Base-by-base conservation (phyloP, 306 rosid genomes). In the Canavalia ensiformis region DNA sequence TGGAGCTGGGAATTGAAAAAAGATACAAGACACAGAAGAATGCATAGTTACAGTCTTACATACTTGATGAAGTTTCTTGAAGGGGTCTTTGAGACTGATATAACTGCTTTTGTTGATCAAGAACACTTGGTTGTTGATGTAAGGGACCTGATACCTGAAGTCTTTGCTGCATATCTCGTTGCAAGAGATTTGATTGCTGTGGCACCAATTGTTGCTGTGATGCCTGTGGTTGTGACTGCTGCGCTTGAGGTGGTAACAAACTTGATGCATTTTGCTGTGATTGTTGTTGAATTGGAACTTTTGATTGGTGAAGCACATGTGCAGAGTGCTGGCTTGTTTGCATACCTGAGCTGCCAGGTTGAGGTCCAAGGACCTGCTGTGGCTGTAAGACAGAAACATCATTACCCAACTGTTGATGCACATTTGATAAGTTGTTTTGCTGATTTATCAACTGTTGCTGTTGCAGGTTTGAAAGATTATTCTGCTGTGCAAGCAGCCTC, bases 31-130 rank as follows among this genome's bases (percentile, higher is more conserved):
- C 72, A 49, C 8, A 68, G 37, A 73, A 76, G 49, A 60, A 68
- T 13, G 77, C 71, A 77, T 52, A 78, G 39, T 63, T 2, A 29
- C 69, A 75, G 81, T 33, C 81, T 68, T 68, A 76, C 91, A 4
- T 90, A 96, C 99, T 90, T 47, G 99, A 92, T 31, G 99, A 91
- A 6, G 97, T 88, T 78, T 96, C 99, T 47, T 88, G 97, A 83
- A 83, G 90, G 55, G 92, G 72, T 80, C 95, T 90, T 72, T 89
- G 98, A 78, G 97, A 56, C 84, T 92, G 98, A 86, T 92, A 96
- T 67, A 92, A 51, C 86, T 93, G 99, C 88, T 94, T 93, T 82
- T 84, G 99, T 77, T 87, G 99, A 86, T 96, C 99, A 82, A 92
- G 84, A 71, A 92, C 90, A 75, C 85, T 89, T 78, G 85, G 88